Evolutionary conservation across 306 rosid genomes (phyloP).

Genomic region (Neltuma alba): DNA sequence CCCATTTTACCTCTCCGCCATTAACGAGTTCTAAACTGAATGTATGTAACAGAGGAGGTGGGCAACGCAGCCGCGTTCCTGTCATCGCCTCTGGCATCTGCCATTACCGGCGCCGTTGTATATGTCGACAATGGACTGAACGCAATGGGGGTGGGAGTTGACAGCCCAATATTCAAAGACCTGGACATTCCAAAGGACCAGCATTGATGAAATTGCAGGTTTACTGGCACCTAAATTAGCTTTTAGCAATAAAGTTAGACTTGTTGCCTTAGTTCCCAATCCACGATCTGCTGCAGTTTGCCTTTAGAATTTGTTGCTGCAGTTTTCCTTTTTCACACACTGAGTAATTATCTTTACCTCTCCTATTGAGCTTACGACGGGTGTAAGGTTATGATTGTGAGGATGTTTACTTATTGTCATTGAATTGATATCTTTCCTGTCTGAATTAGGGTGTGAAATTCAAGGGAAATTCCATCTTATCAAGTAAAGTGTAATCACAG

Average conservation of each 20-base stretch:
- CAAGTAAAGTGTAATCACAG: not conserved
- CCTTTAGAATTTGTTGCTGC: not conserved
- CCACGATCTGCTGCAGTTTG: not conserved
- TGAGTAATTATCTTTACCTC: not conserved
- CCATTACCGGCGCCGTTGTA: constrained; percentile 75
- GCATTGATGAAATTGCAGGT: constrained; percentile 7
- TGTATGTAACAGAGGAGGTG: constrained; percentile 76
- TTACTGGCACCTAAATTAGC: not conserved
- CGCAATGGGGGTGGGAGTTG: constrained; percentile 92
- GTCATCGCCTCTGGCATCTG: constrained; percentile 86
- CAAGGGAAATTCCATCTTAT: not conserved
- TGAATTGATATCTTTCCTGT: not conserved
- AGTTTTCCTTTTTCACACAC: not conserved
- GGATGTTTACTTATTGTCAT: not conserved
- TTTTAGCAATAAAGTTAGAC: constrained; percentile 5
- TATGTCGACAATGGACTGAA: constrained; percentile 91
- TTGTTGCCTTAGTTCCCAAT: not conserved
- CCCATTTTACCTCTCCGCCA: not conserved
- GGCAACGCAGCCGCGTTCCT: constrained; percentile 89
- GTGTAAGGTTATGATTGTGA: not conserved
- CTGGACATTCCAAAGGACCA: constrained; percentile 44
- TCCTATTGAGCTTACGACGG: not conserved
- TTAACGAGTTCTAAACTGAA: not conserved
- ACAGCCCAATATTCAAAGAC: constrained; percentile 49
- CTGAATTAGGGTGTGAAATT: not conserved